A percentile compares a stretch with the other conserved stretches of the same genome.
Conservation (phyloP, 495 filamentous ascomycete genomes). For the Gamarada debralockiae region DNA sequence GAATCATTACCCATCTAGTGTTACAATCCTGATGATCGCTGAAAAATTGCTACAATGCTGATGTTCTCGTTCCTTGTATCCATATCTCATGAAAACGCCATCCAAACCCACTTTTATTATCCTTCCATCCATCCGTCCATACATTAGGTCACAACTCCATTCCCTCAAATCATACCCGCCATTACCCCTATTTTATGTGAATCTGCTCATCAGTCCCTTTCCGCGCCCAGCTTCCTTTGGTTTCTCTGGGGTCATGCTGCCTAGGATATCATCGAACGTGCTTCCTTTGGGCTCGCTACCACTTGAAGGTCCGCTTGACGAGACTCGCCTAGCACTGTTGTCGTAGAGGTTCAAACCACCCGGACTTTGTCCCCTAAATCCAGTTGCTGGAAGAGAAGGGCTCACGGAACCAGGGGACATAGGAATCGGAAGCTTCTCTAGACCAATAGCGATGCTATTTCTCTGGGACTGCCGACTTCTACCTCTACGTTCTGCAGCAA, state of each 20-base stretch:
- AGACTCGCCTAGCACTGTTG: no score
- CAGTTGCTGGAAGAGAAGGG: neutral
- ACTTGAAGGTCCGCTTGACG: neutral
- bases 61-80: no score
- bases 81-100: no score
- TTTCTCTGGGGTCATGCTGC: slow-evolving; percentile 37
- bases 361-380: neutral
- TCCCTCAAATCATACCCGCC: neutral
- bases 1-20: no score
- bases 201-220: neutral
- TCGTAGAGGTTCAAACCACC: neutral
- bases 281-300: slow-evolving; percentile 19
- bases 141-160: no score
- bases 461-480: slow-evolving; percentile 10
- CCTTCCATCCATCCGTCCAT: no score
- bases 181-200: neutral
- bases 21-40: no score
- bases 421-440: slow-evolving; percentile 20
- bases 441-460: slow-evolving; percentile 20
- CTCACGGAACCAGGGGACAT: neutral
- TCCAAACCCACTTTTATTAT: no score
- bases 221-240: slow-evolving; percentile 38
- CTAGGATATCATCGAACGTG: slow-evolving; percentile 67
- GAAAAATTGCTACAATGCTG: no score
- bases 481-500: neutral